Base-by-base conservation (phyloP, 495 filamentous ascomycete species). In the Penicillium pulvis region DNA sequence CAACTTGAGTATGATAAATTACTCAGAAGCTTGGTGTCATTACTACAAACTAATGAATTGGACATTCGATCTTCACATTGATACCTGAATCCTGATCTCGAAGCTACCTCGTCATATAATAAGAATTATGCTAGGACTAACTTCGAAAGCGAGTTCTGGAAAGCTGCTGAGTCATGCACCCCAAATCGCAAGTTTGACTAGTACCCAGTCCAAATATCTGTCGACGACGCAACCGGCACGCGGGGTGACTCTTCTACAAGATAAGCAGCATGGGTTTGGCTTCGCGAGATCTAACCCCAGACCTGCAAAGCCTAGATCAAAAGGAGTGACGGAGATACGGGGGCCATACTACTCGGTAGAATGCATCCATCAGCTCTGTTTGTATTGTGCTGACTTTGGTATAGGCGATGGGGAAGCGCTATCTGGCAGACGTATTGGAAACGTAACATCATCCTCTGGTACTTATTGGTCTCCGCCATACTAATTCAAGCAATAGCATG, bases 261-360 rank as follows among this genome's bases (percentile, higher is more conserved):
- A 84, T 48, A 76, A 75, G 36, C 62, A 75, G 16, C 67, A 75
- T 68, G 81, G 80, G 11, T 82, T 84, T 61, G 80, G 78, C 7
- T 84, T 86, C 62, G 74, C 71, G 30, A 73, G 81, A 11, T 81
- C 81, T 8, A 85, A 86, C 56, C 74, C 77, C 0, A 60, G 72
- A 33, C 74, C 80, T 4, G 64, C 68, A 1, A 85, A 85, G 60
- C 83, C 81, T 5, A 70, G 83, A 19, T 67, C 55, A 6, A 80
- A 71, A 45, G 79, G 73, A 2, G 79, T 83, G 14, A 85, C 82
- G 2, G 81, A 84, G 59, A 85, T 85, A 55, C 70, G 82, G 24
- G 82, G 83, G 1, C 81, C 80, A 3, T 85, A 84, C 66, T 85
- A 85, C 57, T 77, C 74, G 0, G 80, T 79, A 70, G 53, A 71